Percentiles rank a stretch among this genome's conserved stretches.
Evolutionary conservation across 768 basidiomycete genomes (phyloP).

Genomic region (Lentinula edodes): DNA sequence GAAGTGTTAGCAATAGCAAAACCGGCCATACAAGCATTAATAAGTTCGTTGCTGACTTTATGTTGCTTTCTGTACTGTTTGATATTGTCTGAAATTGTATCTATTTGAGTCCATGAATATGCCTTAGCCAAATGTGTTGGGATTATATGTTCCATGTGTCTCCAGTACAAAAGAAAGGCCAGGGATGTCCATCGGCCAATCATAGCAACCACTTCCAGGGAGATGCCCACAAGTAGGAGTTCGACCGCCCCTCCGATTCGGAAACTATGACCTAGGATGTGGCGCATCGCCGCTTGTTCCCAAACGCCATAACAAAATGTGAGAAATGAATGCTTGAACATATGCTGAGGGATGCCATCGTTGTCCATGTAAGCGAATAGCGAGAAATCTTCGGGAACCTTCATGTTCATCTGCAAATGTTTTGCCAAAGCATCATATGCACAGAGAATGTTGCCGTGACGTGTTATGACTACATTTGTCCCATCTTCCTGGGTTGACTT

Average conservation of each 20-base stretch:
- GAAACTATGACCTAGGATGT: conserved; percentile 21
- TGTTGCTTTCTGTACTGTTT: too few relatives aligned
- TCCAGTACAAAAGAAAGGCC: conserved; percentile 26
- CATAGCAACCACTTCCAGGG: conserved; percentile 21
- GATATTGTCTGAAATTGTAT: too few relatives aligned
- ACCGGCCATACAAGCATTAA: too few relatives aligned
- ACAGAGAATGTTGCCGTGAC: conserved; percentile 2
- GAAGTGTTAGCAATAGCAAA: too few relatives aligned
- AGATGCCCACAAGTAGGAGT: conserved; percentile 16
- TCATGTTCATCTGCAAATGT: conserved; percentile 13
- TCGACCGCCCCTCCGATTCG: conserved; percentile 25
- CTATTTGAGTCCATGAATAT: too few relatives aligned
- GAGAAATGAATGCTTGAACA: conserved; percentile 4
- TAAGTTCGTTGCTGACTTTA: too few relatives aligned
- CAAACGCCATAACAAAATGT: conserved; percentile 6
- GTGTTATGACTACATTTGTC: conserved; percentile 17
- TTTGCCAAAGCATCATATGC: conserved; percentile 16
- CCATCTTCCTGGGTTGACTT: conserved; percentile 23
- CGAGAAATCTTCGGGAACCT: conserved; percentile 11
- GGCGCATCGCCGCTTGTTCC: neutral
- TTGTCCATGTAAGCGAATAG: conserved; percentile 1
- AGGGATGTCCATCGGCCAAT: conserved; percentile 25
- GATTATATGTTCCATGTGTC: neutral
- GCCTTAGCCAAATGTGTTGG: too few relatives aligned
- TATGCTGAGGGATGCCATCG: conserved; percentile 5